Conservation (phyloP, 345 rosid genomes). For the Toxicodendron radicans region DNA sequence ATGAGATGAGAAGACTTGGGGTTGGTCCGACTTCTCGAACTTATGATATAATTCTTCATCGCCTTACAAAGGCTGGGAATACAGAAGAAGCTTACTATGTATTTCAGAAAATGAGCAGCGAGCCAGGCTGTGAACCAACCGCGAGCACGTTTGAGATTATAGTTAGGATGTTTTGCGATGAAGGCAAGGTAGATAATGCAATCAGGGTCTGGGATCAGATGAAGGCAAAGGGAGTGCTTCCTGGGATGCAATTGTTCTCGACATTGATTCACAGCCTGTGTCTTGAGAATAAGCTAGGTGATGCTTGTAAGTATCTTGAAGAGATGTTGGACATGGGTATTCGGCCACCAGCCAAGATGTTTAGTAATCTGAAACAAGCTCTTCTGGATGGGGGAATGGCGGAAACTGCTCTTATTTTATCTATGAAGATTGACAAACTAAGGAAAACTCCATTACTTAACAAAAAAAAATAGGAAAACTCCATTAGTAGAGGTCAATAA, state of each 20-base stretch:
- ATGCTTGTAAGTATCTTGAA: constrained; percentile 74
- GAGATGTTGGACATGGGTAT: constrained; percentile 91
- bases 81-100: constrained; percentile 53
- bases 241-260: constrained; percentile 89
- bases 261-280: constrained; percentile 59
- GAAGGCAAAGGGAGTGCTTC: constrained; percentile 72
- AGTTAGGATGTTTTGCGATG: constrained; percentile 83
- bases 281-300: constrained; percentile 57
- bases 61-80: constrained; percentile 39
- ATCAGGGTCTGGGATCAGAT: constrained; percentile 67
- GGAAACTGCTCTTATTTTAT: constrained; percentile 44
- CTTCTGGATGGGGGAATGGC: constrained; percentile 62
- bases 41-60: constrained; percentile 76
- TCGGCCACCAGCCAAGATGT: constrained; percentile 71
- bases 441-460: constrained; percentile 62
- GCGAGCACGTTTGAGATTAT: constrained; percentile 78
- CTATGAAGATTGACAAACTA: constrained; percentile 57
- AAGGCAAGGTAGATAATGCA: constrained; percentile 62
- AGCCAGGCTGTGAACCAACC: constrained; percentile 50
- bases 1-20: constrained; percentile 64
- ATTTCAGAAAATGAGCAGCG: constrained; percentile 52
- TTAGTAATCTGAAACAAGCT: constrained; percentile 72
- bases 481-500: constrained; percentile 35
- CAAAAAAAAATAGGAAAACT: too few relatives aligned
- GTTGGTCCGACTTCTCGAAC: constrained; percentile 76